Conservation (phyloP, 257 asterid species). For the Penstemon davidsonii region DNA sequence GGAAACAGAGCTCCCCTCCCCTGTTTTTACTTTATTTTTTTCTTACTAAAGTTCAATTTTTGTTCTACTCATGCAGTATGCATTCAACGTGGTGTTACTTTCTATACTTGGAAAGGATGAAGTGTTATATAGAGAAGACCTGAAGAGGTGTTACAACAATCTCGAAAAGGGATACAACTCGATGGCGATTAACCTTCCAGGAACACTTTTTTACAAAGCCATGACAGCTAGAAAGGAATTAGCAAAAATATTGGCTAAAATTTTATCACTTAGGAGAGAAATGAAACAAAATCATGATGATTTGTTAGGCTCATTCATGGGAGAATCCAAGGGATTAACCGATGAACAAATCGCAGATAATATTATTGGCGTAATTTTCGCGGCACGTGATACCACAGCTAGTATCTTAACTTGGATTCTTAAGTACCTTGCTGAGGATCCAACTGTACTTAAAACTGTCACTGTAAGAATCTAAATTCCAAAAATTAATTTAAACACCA, state of each 20-base stretch:
- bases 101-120: conserved; percentile 75
- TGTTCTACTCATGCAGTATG: conserved; percentile 53
- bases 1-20: conserved; percentile 30
- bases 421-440: conserved; percentile 77
- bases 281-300: conserved; percentile 44
- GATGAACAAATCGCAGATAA: conserved; percentile 78
- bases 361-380: conserved; percentile 71
- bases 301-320: conserved; percentile 72
- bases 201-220: conserved; percentile 69
- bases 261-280: conserved; percentile 45
- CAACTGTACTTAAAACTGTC: conserved; percentile 64
- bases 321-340: conserved; percentile 48
- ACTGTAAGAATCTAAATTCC: conserved; percentile 49
- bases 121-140: conserved; percentile 61
- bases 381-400: conserved; percentile 81
- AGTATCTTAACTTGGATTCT: conserved; percentile 76
- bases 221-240: conserved; percentile 72
- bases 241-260: conserved; percentile 55
- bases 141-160: conserved; percentile 64
- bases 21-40: conserved; percentile 30
- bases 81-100: conserved; percentile 75
- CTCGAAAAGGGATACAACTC: conserved; percentile 80
- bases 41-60: background rate
- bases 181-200: conserved; percentile 68
- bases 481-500: background rate